Conservation (phyloP, 352 stramenopile genomes). For the Phytophthora macrochlamydospora region DNA sequence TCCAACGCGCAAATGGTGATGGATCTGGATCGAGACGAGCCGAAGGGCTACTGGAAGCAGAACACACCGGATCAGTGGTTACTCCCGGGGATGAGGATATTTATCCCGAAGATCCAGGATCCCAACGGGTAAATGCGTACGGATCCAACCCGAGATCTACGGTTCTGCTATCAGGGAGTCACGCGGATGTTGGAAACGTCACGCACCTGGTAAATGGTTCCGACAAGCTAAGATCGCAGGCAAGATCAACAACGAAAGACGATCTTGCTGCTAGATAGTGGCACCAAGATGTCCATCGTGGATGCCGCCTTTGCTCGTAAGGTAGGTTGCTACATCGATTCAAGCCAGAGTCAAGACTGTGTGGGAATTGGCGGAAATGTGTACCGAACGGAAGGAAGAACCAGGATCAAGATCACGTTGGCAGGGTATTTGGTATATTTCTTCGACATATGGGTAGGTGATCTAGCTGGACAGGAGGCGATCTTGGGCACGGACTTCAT, state of each 20-base stretch:
- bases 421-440: conserved; percentile 1
- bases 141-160: no score
- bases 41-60: conserved; percentile 20
- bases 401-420: conserved; percentile 11
- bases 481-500: conserved; percentile 15
- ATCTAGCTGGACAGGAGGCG: conserved; percentile 2
- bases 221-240: not conserved
- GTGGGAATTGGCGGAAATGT: not conserved
- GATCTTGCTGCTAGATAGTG: conserved; percentile 22
- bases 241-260: not conserved
- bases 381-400: not conserved
- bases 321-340: not conserved
- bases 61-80: conserved; percentile 3
- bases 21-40: conserved; percentile 5
- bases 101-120: no score
- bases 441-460: conserved; percentile 7
- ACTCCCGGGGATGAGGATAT: no score
- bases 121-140: no score
- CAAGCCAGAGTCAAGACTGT: not conserved
- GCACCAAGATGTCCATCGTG: conserved; percentile 11
- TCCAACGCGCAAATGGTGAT: not conserved
- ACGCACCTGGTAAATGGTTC: conserved; percentile 2
- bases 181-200: conserved; percentile 23
- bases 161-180: conserved; percentile 8
- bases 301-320: not conserved